A percentile compares a stretch with the other conserved stretches of the same genome.
Evolutionary conservation across 2,329 filamentous ascomycete genomes (phyloP).

Genomic region (Microdochium nivale): DNA sequence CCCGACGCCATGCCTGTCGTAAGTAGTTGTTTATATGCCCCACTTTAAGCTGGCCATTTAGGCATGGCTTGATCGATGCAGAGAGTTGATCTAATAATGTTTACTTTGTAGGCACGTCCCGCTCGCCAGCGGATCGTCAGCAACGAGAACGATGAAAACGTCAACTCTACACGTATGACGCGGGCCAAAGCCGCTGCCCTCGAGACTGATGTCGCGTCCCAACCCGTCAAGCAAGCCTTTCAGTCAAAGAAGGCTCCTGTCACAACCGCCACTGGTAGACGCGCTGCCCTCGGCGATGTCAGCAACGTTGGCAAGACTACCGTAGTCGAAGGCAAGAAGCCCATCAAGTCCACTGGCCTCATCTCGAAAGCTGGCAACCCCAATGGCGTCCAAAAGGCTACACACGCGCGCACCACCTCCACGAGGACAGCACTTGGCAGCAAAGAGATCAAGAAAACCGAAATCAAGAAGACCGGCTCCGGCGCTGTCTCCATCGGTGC

Average conservation of each 20-base stretch:
- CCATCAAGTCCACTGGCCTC: constrained; percentile 47
- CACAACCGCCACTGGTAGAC: constrained; percentile 50
- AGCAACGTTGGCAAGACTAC: constrained; percentile 88
- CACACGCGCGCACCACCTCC: constrained; percentile 42
- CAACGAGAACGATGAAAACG: constrained; percentile 95
- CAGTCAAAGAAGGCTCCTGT: constrained; percentile 61
- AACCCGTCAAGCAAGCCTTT: constrained; percentile 52
- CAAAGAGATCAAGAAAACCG: constrained; percentile 63
- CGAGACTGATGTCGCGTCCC: constrained; percentile 51
- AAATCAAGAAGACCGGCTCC: constrained; percentile 64
- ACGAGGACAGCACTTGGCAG: constrained; percentile 53
- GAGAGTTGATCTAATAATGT: background rate
- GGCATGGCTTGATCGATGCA: background rate
- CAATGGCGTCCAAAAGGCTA: constrained; percentile 69
- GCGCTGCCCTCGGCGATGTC: constrained; percentile 82
- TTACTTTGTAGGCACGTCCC: constrained; percentile 48
- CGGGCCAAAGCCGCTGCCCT: constrained; percentile 81
- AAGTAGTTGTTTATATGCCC: background rate
- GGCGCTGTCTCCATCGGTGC: constrained; percentile 60
- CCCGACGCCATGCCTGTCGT: background rate
- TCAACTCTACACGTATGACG: constrained; percentile 71
- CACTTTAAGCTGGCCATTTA: background rate
- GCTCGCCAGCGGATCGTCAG: constrained; percentile 67
- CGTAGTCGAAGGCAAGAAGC: constrained; percentile 66
- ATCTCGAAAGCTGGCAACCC: constrained; percentile 75